Evolutionary conservation across 441 rosid genomes (phyloP), one percentile per base, ranked within the genome.

Genomic region (Populus hybrid): DNA sequence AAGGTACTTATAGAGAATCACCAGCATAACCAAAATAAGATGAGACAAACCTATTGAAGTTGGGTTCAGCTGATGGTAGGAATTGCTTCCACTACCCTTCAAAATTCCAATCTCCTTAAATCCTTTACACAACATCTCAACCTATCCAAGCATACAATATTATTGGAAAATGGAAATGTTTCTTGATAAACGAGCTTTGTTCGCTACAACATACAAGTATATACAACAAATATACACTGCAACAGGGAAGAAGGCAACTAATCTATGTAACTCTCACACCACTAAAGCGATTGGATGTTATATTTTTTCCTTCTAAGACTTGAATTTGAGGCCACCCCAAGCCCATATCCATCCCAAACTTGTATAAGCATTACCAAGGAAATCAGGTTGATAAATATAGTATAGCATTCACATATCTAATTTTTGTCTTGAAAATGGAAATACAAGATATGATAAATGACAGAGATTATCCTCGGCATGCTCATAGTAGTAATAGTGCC

Each of bases 41-140:
- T 73, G 36, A 38, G 71, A 68, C 83, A 75, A 78, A 94, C 98
- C 99, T 87, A 96, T 94, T 75, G 98, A 90, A 80, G 99, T 96
- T 18, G 99, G 99, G 80, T 96, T 96, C 83, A 96, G 78, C 82
- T 87, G 89, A 83, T 87, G 82, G 84, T 90, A 96, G 38, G 74
- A 83, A 79, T 70, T 81, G 73, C 86, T 84, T 79, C 84, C 76
- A 73, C 84, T 78, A 65, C 77, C 82, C 84, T 86, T 87, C 79
- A 94, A 76, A 82, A 96, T 84, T 68, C 98, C 97, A 76, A 94
- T 90, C 83, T 94, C 94, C 85, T 81, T 83, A 31, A 96, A 83
- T 76, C 99, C 98, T 84, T 84, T 86, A 59, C 78, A 82, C 74
- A 96, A 83, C 93, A 92, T 77, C 42, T 89, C 87, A n/a, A 90